Percentiles rank a stretch among this genome's conserved stretches.
Evolutionary conservation across 1,139 yeast genomes (phyloP).

Genomic region (Yamadazyma atlantica): DNA sequence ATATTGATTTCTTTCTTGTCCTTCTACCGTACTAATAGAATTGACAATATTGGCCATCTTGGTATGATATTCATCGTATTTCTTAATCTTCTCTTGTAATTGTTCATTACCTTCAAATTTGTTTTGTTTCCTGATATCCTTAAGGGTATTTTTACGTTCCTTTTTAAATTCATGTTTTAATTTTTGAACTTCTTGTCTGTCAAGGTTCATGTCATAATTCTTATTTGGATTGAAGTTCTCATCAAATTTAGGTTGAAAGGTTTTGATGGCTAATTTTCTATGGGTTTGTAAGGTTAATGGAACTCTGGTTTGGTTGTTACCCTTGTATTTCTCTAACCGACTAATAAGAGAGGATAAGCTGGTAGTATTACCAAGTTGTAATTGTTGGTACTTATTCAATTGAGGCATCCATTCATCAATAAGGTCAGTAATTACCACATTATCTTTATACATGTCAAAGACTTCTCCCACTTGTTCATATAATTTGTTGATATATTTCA

Average conservation of each 20-base stretch:
- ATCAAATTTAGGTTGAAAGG: conserved; percentile 89
- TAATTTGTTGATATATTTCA: conserved; percentile 30
- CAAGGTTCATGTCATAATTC: conserved; percentile 82
- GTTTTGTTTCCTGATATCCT: conserved; percentile 87
- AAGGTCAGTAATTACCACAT: conserved; percentile 62
- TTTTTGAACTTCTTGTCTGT: conserved; percentile 80
- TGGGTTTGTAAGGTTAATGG: conserved; percentile 90
- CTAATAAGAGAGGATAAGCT: conserved; percentile 27
- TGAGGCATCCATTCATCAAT: conserved; percentile 27
- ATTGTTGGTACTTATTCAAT: conserved; percentile 7
- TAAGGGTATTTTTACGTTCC: conserved; percentile 84
- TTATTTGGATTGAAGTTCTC: conserved; percentile 95
- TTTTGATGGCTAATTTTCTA: conserved; percentile 79
- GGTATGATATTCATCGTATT: conserved; percentile 77
- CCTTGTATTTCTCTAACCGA: conserved; percentile 48
- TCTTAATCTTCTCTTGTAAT: conserved; percentile 71
- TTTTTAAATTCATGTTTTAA: conserved; percentile 84
- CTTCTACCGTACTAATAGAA: conserved; percentile 87
- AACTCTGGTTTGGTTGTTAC: conserved; percentile 42
- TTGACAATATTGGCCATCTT: conserved; percentile 88
- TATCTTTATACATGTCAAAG: conserved; percentile 59
- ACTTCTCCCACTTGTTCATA: conserved; percentile 29
- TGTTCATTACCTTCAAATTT: conserved; percentile 85
- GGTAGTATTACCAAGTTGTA: conserved; percentile 5
- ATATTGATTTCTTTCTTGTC: conserved; percentile 88